phyloP scores from a whole-genome alignment of 83 land plant species.

The Diphasiastrum complanatum region DNA sequence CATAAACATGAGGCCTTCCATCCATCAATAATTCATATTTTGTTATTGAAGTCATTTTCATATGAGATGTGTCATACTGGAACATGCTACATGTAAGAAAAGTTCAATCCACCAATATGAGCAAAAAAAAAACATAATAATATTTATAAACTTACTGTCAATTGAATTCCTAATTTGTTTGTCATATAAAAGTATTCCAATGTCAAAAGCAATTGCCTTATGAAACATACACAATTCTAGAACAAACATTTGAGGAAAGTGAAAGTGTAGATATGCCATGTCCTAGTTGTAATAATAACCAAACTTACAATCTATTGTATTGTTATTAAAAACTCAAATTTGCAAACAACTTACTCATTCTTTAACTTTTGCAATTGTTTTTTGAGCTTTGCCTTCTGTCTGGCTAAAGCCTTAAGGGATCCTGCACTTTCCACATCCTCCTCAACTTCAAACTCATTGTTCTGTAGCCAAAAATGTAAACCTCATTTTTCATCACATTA shows the following conservation, averaged over 20 bases:
- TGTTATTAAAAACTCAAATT: neutral
- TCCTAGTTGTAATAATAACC: neutral
- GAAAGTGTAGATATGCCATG: no score
- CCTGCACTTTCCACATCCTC: neutral
- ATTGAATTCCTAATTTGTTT: no score
- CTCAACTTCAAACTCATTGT: neutral
- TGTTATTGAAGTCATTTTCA: neutral
- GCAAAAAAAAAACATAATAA: no score
- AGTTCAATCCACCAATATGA: no score
- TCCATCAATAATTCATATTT: neutral
- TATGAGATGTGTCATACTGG: neutral
- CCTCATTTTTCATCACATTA: no score
- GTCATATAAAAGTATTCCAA: no score
- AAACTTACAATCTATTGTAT: neutral
- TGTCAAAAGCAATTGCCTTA: no score
- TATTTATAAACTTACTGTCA: no score
- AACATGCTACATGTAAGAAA: neutral
- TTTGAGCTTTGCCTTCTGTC: constrained; percentile 1
- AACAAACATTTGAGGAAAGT: no score
- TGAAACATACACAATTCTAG: no score
- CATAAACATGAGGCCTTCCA: neutral
- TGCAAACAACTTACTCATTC: constrained; percentile 15
- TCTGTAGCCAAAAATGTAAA: no score
- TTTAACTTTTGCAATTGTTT: constrained; percentile 15
- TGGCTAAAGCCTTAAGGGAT: neutral